phyloP scores from a whole-genome alignment of 1,139 yeast species.

The Trichomonascaceae sp. region DNA sequence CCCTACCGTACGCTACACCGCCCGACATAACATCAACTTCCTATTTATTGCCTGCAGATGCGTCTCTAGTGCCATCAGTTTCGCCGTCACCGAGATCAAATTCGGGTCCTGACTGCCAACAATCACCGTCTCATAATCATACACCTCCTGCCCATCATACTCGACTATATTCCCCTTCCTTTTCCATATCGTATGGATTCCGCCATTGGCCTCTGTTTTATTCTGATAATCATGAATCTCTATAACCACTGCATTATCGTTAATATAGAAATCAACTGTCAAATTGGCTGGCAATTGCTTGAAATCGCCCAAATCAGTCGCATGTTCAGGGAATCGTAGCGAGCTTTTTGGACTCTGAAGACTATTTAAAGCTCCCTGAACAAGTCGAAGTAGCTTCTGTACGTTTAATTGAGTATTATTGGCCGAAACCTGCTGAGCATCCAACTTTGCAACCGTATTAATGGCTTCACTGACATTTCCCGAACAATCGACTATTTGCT shows the following conservation, averaged over 20 bases:
- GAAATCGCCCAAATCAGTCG: slow-evolving; percentile 14
- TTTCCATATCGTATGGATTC: slow-evolving; percentile 9
- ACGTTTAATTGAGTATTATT: slow-evolving; percentile 10
- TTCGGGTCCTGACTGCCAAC: slow-evolving; percentile 44
- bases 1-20: background rate
- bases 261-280: slow-evolving; percentile 24
- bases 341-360: slow-evolving; percentile 20
- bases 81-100: slow-evolving; percentile 39
- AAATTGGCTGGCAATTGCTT: slow-evolving; percentile 16
- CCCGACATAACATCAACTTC: slow-evolving; percentile 21
- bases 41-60: slow-evolving; percentile 22
- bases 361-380: slow-evolving; percentile 20
- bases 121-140: slow-evolving; percentile 37
- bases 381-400: slow-evolving; percentile 13
- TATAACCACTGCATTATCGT: slow-evolving; percentile 24
- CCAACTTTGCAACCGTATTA: slow-evolving; percentile 12
- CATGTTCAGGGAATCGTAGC: slow-evolving; percentile 20
- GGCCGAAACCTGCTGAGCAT: slow-evolving; percentile 3
- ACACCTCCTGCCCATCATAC: slow-evolving; percentile 36
- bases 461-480: slow-evolving; percentile 15
- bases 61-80: slow-evolving; percentile 29
- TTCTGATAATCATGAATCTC: slow-evolving; percentile 24
- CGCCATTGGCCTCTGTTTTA: slow-evolving; percentile 9
- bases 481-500: slow-evolving; percentile 23
- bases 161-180: slow-evolving; percentile 12